phyloP scores from a whole-genome alignment of 495 filamentous ascomycete species.

The Immersiella caudata region DNA sequence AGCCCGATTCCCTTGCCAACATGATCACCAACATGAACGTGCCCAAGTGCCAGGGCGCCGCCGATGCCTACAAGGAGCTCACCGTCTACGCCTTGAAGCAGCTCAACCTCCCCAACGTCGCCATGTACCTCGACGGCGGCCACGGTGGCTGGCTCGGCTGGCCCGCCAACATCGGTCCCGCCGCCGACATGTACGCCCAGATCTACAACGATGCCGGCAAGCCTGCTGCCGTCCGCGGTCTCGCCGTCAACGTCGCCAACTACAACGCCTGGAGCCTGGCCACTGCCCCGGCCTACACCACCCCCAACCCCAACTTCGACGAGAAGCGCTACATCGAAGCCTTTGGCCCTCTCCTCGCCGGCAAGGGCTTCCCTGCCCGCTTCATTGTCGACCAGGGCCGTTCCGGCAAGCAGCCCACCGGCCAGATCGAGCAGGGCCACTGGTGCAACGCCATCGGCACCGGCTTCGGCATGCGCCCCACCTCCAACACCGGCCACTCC shows the following conservation, averaged over 20 bases:
- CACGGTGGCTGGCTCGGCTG: conserved; percentile 84
- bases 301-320: conserved; percentile 63
- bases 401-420: conserved; percentile 72
- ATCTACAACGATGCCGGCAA: conserved; percentile 68
- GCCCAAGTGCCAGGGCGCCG: conserved; percentile 64
- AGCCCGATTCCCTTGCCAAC: conserved; percentile 81
- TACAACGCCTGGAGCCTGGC: conserved; percentile 66
- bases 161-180: conserved; percentile 73
- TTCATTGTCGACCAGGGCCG: conserved; percentile 73
- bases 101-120: conserved; percentile 73
- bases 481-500: conserved; percentile 61
- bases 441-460: conserved; percentile 82
- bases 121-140: conserved; percentile 84
- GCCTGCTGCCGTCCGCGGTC: conserved; percentile 68
- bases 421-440: conserved; percentile 68
- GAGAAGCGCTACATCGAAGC: conserved; percentile 73
- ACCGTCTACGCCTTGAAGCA: conserved; percentile 70
- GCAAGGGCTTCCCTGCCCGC: conserved; percentile 65
- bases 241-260: conserved; percentile 80
- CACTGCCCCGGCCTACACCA: conserved; percentile 32
- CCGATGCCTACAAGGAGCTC: conserved; percentile 65
- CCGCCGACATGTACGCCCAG: conserved; percentile 65
- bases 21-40: conserved; percentile 74
- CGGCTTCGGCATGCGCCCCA: conserved; percentile 73
- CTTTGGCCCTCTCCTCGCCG: conserved; percentile 62